phyloP scores from a whole-genome alignment of 1,284 basidiomycete species.

The Ustilago loliicola region DNA sequence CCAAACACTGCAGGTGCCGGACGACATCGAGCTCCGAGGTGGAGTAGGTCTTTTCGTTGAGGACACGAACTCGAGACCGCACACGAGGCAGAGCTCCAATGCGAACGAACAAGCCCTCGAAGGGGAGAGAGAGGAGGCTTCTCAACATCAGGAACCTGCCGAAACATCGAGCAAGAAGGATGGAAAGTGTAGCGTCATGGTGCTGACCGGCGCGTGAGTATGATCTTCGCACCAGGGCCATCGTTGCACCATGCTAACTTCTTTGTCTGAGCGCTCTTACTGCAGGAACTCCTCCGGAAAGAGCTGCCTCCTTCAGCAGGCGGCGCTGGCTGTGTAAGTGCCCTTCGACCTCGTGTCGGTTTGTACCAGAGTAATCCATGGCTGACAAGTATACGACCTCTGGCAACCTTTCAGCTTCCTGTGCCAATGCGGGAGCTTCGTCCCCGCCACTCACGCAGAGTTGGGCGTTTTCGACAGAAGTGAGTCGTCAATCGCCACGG shows the following conservation, averaged over 20 bases:
- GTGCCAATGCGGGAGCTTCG: slow-evolving; percentile 48
- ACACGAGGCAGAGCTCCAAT: neutral
- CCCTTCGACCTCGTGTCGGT: neutral
- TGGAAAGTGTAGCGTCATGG: slow-evolving; percentile 36
- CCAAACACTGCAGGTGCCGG: slow-evolving; percentile 44
- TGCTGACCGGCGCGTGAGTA: slow-evolving; percentile 55
- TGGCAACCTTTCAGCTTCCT: slow-evolving; percentile 19
- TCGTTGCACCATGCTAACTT: neutral
- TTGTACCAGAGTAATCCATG: neutral
- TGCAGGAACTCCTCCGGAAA: slow-evolving; percentile 53
- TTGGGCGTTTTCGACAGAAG: slow-evolving; percentile 51
- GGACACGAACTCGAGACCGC: neutral
- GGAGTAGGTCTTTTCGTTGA: slow-evolving; percentile 17
- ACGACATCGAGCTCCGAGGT: slow-evolving; percentile 44
- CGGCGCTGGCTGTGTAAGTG: slow-evolving; percentile 37
- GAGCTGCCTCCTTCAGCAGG: slow-evolving; percentile 53
- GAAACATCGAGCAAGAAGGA: neutral
- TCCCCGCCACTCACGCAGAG: slow-evolving; percentile 39
- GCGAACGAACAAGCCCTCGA: neutral
- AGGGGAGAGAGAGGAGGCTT: neutral
- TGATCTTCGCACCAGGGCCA: too few relatives aligned
- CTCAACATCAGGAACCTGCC: neutral
- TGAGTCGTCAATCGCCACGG: slow-evolving; percentile 7
- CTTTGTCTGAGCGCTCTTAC: neutral
- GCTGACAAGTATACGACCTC: neutral